phyloP scores from a whole-genome alignment of 177 flowering plant species.

The Vitis hybrid region DNA sequence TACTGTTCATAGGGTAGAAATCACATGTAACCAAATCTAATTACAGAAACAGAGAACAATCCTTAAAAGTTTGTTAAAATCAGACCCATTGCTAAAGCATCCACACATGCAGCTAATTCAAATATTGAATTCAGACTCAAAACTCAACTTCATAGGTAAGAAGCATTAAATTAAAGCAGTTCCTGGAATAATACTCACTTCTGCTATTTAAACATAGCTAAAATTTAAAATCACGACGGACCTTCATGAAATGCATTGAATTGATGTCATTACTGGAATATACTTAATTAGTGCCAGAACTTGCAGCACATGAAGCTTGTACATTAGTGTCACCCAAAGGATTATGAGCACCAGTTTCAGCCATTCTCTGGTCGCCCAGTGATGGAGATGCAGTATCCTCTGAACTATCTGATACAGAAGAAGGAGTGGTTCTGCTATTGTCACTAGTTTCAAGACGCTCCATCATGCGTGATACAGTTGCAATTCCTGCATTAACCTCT shows the following conservation, averaged over 20 bases:
- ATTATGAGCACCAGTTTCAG: constrained; percentile 20
- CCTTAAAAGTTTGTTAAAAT: too few relatives aligned
- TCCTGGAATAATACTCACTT: too few relatives aligned
- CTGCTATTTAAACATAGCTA: background rate
- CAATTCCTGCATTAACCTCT: constrained; percentile 75
- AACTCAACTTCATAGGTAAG: too few relatives aligned
- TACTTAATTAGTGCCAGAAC: constrained; percentile 36
- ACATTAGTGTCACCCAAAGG: constrained; percentile 22
- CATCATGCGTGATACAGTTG: constrained; percentile 82
- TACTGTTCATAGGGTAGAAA: too few relatives aligned
- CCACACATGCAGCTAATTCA: background rate
- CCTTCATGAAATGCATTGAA: constrained; percentile 23
- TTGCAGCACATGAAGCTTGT: constrained; percentile 35
- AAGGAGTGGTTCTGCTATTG: constrained; percentile 19
- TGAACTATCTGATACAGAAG: constrained; percentile 29
- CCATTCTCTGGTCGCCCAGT: constrained; percentile 14
- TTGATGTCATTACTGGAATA: constrained; percentile 18
- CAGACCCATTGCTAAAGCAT: too few relatives aligned
- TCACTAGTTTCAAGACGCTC: constrained; percentile 69
- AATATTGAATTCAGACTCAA: too few relatives aligned
- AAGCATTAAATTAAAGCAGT: too few relatives aligned
- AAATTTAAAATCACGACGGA: constrained; percentile 5
- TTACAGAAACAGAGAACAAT: too few relatives aligned
- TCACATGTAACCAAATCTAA: too few relatives aligned
- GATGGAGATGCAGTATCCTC: constrained; percentile 24